Evolutionary conservation across 768 basidiomycete species (phyloP), one percentile per base, ranked within the genome.

Genomic region (Russula griseocarnosa): DNA sequence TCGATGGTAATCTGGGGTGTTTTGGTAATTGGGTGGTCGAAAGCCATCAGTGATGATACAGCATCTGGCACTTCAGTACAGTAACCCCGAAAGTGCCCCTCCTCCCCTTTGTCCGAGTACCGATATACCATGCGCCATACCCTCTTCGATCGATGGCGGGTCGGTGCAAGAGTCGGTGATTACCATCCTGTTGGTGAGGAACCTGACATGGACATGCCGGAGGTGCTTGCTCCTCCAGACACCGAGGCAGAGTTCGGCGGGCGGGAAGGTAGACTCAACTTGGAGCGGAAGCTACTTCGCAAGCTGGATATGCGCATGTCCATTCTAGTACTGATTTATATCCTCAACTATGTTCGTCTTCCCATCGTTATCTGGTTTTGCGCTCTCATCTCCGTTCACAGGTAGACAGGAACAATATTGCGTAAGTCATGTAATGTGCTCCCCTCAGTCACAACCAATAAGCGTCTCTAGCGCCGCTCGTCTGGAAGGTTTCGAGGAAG

Each of bases 401-500:
- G 81, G 81, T 90, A 60, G 88, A 90, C 71, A 79, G 88, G 38
- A 90, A 88, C 69, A 88, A 88, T 69, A 86, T 80, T 38, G 77
- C 82, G 86, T 87, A 72, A 65, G 79, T 73, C 36, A 13, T 49
- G 32, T 32, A 11, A 30, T 28, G 20, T 28, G 20, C 20, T 32
- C n/a, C 13, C 18, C 36, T 11, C 34, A 34, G 20, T 26, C 4
- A 20, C 34, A 44, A 36, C 44, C 26, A 7, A 53, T 2, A 10
- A 8, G 18, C 34, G 9, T 16, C 4, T 51, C 49, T 67, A 89
- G 89, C 50, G 88, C 87, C 13, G 90, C 88, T 36, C 80, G 90
- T 58, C 76, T 90, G 47, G 79, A 83, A 38, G 90, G 89, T 0
- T 86, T 91, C 58, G 86, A 88, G 70, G 75, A 78, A 55, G 88